Evolutionary conservation across 148 eudicot genomes (phyloP), one percentile per base, ranked within the genome.

Genomic region (Spergularia bocconei): DNA sequence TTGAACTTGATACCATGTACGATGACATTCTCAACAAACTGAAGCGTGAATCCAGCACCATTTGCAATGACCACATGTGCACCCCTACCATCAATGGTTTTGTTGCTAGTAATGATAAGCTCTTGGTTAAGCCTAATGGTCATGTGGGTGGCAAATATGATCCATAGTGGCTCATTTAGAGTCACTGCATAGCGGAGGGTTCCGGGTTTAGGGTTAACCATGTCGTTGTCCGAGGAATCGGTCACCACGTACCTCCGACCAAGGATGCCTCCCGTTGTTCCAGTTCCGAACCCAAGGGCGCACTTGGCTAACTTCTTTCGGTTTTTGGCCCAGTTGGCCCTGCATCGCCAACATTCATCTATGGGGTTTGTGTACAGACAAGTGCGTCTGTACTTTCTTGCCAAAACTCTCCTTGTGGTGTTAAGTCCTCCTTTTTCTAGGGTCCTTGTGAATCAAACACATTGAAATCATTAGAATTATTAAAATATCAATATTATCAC

Each of bases 31-130:
- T 82, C 79, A 13, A 85, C 82, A 61, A 47, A 86, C 20, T 86
- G 91, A 25, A 90, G 65, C 0, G 89, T 90, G 54, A 90, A 79
- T 48, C 95, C 87, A 4, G 82, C 86, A 1, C 95, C 95, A 48
- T 72, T 69, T 14, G 83, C 85, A 23, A 90, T 90, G 48, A 84
- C 83, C 17, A 90, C 88, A 14, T 85, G 72, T 11, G 79, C 73
- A n/a, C 95, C 95, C 14, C 95, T 72, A 0, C 79, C 91, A 54
- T 90, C 95, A 7, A 90, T 88, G 29, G 95, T 90, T 78, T 90
- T 90, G 79, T 86, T 47, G 75, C 92, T 88, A 51, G 74, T 76
- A 79, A 90, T 70, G 16, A 90, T 83, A 20, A 90, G 90, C 81
- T 90, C 94, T 44, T 88, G 84, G 66, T 79, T 86, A 14, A 90